Base-by-base conservation (phyloP, 148 eudicot species). In the Oxyria digyna region DNA sequence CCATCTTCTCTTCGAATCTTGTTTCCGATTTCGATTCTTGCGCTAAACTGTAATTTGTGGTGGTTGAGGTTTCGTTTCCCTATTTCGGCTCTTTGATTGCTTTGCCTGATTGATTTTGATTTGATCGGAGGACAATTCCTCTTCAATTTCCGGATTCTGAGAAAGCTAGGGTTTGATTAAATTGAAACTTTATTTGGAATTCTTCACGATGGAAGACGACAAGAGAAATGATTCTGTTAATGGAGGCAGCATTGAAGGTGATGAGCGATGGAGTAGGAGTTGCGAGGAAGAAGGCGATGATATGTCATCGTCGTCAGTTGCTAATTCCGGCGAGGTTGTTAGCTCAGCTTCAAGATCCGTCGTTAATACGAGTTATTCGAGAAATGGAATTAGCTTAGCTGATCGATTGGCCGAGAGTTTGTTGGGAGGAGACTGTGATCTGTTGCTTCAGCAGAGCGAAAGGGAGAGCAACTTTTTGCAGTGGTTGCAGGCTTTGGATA, bases 401-500 rank as follows among this genome's bases (percentile, higher is more conserved):
- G 80, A 77, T 75, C 82, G 89, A 41, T 74, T 82, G 76, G 74
- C 75, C 31, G 87, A 78, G 59, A 71, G 82, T 41, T 66, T 81
- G 24, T 73, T 81, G 11, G 87, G 81, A 18, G 80, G 81, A 9
- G 87, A 84, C 23, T 88, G 81, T 41, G 97, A 89, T 83, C 77
- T 85, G 78, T 75, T 83, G 85, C 71, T 87, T 71, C 83, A 79
- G 59, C 84, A 75, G 38, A 72, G 79, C 73, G 82, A 80, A 15
- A 69, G 88, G 46, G 89, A 76, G 70, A 86, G 68, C 15, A 78
- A 80, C 41, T 74, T 85, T 59, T 13, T 87, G 50, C 86, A 78
- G 78, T 94, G 89, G 89, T 74, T 94, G n/a, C 80, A 73, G 74
- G 92, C 96, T 20, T 63, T 88, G 59, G 96, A 94, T 86, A 72